phyloP scores from a whole-genome alignment of 2,329 filamentous ascomycete genomes.

The Phialocephala subalpina region DNA sequence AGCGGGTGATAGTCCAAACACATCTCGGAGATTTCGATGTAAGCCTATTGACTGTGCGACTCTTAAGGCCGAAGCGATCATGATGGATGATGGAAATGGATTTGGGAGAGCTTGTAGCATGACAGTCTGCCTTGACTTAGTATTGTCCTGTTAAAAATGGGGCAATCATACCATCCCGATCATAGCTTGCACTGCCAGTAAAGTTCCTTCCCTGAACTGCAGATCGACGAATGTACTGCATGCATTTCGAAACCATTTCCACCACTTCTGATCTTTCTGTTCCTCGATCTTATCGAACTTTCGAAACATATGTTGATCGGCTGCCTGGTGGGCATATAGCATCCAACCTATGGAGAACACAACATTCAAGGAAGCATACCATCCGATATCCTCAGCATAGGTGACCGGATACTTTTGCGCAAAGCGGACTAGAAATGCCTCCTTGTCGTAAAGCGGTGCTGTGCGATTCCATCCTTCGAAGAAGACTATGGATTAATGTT shows the following conservation, averaged over 20 bases:
- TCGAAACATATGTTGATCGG: background rate
- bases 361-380: constrained; percentile 39
- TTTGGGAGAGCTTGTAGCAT: constrained; percentile 23
- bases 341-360: constrained; percentile 34
- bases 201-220: constrained; percentile 30
- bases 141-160: background rate
- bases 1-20: constrained; percentile 26
- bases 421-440: constrained; percentile 31
- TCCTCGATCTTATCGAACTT: too few species aligned
- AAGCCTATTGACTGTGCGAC: constrained; percentile 36
- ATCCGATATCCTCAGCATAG: constrained; percentile 30
- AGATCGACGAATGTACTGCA: constrained; percentile 34
- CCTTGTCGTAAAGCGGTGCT: constrained; percentile 28
- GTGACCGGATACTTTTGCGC: constrained; percentile 34
- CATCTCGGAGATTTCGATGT: constrained; percentile 30
- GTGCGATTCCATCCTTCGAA: too few species aligned
- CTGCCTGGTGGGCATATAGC: too few species aligned
- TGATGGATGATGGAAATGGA: constrained; percentile 32
- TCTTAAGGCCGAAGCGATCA: constrained; percentile 29
- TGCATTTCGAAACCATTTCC: constrained; percentile 37
- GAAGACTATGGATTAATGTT: too few species aligned
- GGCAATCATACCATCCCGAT: constrained; percentile 28
- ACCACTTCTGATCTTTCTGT: constrained; percentile 10
- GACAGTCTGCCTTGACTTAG: background rate
- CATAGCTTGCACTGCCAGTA: constrained; percentile 38